Conservation (phyloP, 495 filamentous ascomycete species). For the Haplographium delicatum region DNA sequence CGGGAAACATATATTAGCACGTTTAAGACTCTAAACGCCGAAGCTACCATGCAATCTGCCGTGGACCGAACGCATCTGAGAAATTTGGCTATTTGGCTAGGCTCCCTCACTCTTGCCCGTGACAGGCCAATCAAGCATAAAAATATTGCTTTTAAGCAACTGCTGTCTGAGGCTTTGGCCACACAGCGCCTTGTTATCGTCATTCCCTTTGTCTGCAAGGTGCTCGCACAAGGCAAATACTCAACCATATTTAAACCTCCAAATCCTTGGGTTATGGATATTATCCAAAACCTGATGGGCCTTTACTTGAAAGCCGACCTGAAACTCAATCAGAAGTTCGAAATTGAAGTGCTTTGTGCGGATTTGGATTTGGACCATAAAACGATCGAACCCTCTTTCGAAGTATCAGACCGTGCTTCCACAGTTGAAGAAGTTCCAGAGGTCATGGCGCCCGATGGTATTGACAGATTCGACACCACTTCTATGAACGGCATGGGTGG, state of each 20-base stretch:
- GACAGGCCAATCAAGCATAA: conserved; percentile 95
- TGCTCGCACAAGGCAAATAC: conserved; percentile 72
- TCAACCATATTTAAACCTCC: conserved; percentile 91
- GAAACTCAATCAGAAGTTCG: conserved; percentile 93
- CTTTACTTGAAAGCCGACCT: conserved; percentile 89
- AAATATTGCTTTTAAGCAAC: conserved; percentile 93
- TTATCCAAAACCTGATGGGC: conserved; percentile 79
- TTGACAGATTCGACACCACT: conserved; percentile 75
- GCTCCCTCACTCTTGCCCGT: conserved; percentile 85
- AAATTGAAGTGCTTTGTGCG: conserved; percentile 95
- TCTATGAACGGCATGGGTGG: conserved; percentile 66
- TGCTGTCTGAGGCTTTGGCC: conserved; percentile 87
- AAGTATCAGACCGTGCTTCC: conserved; percentile 66
- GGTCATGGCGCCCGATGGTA: conserved; percentile 56
- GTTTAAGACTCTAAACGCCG: conserved; percentile 80
- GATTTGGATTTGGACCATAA: conserved; percentile 85
- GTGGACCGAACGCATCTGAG: conserved; percentile 84
- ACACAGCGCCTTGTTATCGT: conserved; percentile 84
- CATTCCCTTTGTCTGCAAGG: conserved; percentile 96
- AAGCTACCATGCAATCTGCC: conserved; percentile 70
- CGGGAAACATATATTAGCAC: conserved; percentile 90
- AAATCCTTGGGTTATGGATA: conserved; percentile 96
- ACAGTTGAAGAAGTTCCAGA: conserved; percentile 52
- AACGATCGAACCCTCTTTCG: conserved; percentile 73
- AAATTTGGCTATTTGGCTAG: conserved; percentile 88